Evolutionary conservation across 108 stramenopile genomes (phyloP).

Genomic region (Skeletonema costatum): DNA sequence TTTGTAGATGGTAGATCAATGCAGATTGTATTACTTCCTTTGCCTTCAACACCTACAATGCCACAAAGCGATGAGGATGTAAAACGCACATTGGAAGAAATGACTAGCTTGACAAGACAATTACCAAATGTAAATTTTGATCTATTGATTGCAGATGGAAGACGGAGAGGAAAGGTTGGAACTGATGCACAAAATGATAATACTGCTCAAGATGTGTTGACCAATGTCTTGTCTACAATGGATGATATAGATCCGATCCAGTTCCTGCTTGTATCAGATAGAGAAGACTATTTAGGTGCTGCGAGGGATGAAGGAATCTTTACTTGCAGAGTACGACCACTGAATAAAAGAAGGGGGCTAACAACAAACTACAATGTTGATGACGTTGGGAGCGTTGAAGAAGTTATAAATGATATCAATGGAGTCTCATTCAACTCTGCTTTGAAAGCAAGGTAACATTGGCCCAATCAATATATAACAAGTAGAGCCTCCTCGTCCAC

Average conservation of each 20-base stretch:
- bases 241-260: constrained; percentile 19
- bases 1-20: constrained; percentile 72
- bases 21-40: constrained; percentile 74
- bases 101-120: constrained; percentile 64
- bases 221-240: constrained; percentile 23
- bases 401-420: constrained; percentile 84
- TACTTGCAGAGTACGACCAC: constrained; percentile 66
- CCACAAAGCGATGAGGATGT: constrained; percentile 37
- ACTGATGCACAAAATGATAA: constrained; percentile 39
- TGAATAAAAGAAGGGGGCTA: constrained; percentile 72
- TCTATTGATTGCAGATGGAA: constrained; percentile 42
- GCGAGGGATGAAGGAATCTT: constrained; percentile 77
- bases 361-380: constrained; percentile 73
- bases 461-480: no score
- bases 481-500: no score
- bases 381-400: constrained; percentile 62
- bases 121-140: constrained; percentile 58
- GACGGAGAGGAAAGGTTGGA: constrained; percentile 31
- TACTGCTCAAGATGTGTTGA: constrained; percentile 44
- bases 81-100: constrained; percentile 26
- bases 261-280: constrained; percentile 71
- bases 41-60: constrained; percentile 35
- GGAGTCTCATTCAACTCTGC: constrained; percentile 85
- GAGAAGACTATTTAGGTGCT: constrained; percentile 73
- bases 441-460: constrained; percentile 27